A percentile compares a stretch with the other conserved stretches of the same genome.
These are phyloP conservation scores for Xylaria sp. DNA, from an alignment of 495 filamentous ascomycete species.

Conservation along the genomic window DNA sequence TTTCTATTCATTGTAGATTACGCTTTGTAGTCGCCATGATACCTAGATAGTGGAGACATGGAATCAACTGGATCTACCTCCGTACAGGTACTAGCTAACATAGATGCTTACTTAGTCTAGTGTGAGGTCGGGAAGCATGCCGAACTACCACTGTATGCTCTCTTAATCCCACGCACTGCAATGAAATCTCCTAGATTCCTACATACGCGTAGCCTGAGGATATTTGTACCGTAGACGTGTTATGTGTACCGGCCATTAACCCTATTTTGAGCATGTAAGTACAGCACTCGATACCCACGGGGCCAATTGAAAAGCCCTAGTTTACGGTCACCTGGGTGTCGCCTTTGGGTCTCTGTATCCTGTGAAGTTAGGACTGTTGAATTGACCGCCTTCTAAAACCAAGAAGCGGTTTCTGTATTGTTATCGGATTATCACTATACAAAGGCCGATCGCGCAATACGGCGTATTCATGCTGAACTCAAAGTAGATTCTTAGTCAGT, in stretches of 20 bases:
- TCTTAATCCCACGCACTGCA: neutral
- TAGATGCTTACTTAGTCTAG: neutral
- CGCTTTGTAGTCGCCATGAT: neutral
- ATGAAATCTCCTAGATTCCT: neutral
- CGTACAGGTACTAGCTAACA: neutral
- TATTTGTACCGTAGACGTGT: neutral
- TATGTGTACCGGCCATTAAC: neutral
- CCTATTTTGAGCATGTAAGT: neutral
- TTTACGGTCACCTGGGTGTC: neutral
- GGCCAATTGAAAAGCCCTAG: too few species aligned
- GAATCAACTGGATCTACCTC: conserved; percentile 4
- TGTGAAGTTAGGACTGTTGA: neutral
- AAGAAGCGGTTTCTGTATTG: neutral
- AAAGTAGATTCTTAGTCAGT: neutral
- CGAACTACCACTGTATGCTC: neutral
- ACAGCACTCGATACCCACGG: neutral
- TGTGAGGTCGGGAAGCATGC: neutral
- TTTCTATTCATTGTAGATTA: too few species aligned
- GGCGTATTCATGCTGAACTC: neutral
- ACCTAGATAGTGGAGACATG: conserved; percentile 2
- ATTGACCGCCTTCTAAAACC: neutral
- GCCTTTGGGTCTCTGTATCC: neutral
- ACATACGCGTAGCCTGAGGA: neutral
- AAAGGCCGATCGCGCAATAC: neutral
- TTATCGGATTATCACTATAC: neutral